Evolutionary conservation across 2,329 filamentous ascomycete genomes (phyloP).

Genomic region (Colletotrichum sp.): DNA sequence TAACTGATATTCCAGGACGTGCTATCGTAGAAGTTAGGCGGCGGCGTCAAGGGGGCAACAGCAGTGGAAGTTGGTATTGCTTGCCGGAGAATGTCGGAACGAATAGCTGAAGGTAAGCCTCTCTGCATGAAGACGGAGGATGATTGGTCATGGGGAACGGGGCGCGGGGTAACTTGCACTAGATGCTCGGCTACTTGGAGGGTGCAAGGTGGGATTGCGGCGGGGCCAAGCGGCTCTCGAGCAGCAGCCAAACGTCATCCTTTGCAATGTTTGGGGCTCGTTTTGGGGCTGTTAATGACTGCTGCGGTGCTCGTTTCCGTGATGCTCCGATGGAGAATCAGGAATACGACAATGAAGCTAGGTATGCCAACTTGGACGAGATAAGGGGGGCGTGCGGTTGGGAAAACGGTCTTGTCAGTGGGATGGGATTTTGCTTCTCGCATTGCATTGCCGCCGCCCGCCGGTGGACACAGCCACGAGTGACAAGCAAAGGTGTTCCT

Average conservation of each 20-base stretch:
- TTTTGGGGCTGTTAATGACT: not conserved
- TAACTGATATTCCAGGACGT: not conserved
- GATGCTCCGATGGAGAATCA: slow-evolving; percentile 11
- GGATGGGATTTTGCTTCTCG: slow-evolving; percentile 6
- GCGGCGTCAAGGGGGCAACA: not conserved
- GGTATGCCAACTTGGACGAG: not conserved
- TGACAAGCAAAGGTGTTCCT: not conserved
- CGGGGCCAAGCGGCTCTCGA: slow-evolving; percentile 20
- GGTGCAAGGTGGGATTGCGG: not conserved
- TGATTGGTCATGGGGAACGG: not conserved
- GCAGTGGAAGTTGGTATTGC: not conserved
- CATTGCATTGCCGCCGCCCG: slow-evolving; percentile 13
- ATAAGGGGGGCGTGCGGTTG: not conserved
- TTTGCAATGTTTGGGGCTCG: slow-evolving; percentile 11
- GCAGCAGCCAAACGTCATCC: slow-evolving; percentile 21
- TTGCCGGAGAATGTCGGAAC: slow-evolving; percentile 20
- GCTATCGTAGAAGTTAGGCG: not conserved
- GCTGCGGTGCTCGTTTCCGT: not conserved
- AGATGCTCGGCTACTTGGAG: slow-evolving; percentile 1
- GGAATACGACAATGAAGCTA: not conserved
- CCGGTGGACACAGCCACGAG: not conserved
- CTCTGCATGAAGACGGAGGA: not conserved
- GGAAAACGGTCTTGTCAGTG: not conserved
- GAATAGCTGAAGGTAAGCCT: not conserved
- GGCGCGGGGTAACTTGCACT: slow-evolving; percentile 12